Evolutionary conservation across 2,329 filamentous ascomycete species (phyloP), one percentile per base, ranked within the genome.

Genomic region (Penicillium sp.): DNA sequence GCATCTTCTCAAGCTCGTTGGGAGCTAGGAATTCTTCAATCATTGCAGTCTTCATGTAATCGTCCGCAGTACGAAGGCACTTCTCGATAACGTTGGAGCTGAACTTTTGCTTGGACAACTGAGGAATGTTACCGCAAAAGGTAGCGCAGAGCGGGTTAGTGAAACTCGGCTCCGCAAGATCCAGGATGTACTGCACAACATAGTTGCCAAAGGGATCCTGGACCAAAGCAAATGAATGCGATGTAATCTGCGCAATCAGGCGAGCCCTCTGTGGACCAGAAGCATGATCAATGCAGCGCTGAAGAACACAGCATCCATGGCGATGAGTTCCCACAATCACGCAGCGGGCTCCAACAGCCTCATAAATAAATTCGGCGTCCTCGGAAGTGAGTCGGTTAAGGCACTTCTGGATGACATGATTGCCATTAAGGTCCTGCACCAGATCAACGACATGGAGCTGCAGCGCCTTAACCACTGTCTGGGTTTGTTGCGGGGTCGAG

Each of bases 51-150:
- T 87, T 90, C 43, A 87, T 87, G 9, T 80, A 76, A 19, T 83
- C 77, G 52, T 87, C 83, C 30, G 91, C 86, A 66, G 89, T 95
- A 49, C 93, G 89, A 51, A 97, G 76, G 63, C 88, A 91, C 71
- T 99, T 99, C 76, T 99, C 93, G 56, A 99, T 92, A 50, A 99
- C 93, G 62, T 99, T 99, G 64, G 93, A 97, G 75, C 90, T 96
- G 76, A 99, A 99, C 74, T 99, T 99, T 76, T 99, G 93, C 68
- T 90, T 91, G 5, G 93, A 97, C 13, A 86, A 66, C 80, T 80
- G 72, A 71, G 80, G 64, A 68, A 87, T 75, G 82, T 88, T 77
- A 61, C 86, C 86, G 48, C 80, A 75, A 76, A 99, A 96, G 64
- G 84, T 86, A 45, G 80, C 76, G 53, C 95, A 93, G 34, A 99